Evolutionary conservation across 441 rosid species (phyloP).

Genomic region (Erodium moschatum): DNA sequence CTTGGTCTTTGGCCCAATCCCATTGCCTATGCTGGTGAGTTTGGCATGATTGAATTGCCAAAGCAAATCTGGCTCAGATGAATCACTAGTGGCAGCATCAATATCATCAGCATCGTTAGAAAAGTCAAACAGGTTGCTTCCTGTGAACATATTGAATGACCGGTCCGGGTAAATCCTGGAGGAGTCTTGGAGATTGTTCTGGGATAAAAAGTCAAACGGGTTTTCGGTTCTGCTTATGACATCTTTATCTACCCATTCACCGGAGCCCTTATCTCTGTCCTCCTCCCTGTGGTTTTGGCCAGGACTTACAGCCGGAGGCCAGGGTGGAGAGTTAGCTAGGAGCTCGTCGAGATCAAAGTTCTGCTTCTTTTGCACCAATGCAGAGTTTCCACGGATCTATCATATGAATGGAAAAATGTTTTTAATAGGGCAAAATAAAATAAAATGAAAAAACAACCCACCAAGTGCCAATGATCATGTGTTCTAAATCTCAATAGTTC

Average conservation of each 20-base stretch:
- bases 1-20: constrained; percentile 38
- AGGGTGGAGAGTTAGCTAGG: constrained; percentile 80
- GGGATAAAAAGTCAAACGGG: constrained; percentile 29
- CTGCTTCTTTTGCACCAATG: constrained; percentile 48
- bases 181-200: not conserved
- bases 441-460: not conserved
- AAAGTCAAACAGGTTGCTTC: constrained; percentile 30
- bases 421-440: not conserved
- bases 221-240: constrained; percentile 39
- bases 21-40: constrained; percentile 36
- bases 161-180: constrained; percentile 24
- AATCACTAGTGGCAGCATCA: constrained; percentile 85
- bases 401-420: constrained; percentile 16
- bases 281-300: constrained; percentile 53
- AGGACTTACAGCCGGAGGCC: constrained; percentile 78
- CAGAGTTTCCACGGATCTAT: constrained; percentile 21
- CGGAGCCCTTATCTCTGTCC: constrained; percentile 54
- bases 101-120: constrained; percentile 52
- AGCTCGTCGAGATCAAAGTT: constrained; percentile 80
- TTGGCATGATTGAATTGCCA: constrained; percentile 82
- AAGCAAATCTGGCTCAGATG: constrained; percentile 79
- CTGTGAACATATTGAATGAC: not conserved
- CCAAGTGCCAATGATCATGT: constrained; percentile 4
- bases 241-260: constrained; percentile 93
- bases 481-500: not conserved